Evolutionary conservation across 2,329 filamentous ascomycete genomes (phyloP).

Genomic region (Nannizziopsis arthrosporioides): DNA sequence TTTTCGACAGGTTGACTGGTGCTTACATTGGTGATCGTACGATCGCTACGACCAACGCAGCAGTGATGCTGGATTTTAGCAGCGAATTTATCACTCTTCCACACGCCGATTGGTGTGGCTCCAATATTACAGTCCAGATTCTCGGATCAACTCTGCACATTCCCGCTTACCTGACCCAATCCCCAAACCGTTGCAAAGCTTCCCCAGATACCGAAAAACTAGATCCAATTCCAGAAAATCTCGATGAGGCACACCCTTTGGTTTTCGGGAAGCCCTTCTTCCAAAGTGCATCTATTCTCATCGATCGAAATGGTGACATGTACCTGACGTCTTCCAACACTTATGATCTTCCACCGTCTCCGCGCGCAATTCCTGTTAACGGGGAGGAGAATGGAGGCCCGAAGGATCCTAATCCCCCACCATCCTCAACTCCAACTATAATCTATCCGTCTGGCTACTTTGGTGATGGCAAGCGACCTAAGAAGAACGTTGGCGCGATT

Average conservation of each 20-base stretch:
- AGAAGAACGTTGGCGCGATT: slow-evolving; percentile 16
- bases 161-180: slow-evolving; percentile 3
- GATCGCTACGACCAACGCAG: background rate
- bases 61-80: slow-evolving; percentile 7
- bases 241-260: background rate
- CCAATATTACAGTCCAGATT: background rate
- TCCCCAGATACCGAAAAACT: background rate
- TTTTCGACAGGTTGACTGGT: background rate
- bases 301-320: slow-evolving; percentile 1
- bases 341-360: slow-evolving; percentile 3
- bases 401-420: slow-evolving; percentile 26
- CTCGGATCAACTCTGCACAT: background rate
- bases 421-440: slow-evolving; percentile 6
- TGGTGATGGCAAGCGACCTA: slow-evolving; percentile 9
- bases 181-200: slow-evolving; percentile 2
- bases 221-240: background rate
- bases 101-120: slow-evolving; percentile 2
- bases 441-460: background rate
- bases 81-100: slow-evolving; percentile 6
- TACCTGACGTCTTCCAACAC: slow-evolving; percentile 1
- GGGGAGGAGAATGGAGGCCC: background rate
- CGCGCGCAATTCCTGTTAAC: background rate
- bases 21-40: too few species aligned
- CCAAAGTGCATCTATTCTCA: background rate
- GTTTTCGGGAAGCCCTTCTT: slow-evolving; percentile 9